Evolutionary conservation across 2,329 filamentous ascomycete genomes (phyloP).

Genomic region (Mycosphaerella sp.): DNA sequence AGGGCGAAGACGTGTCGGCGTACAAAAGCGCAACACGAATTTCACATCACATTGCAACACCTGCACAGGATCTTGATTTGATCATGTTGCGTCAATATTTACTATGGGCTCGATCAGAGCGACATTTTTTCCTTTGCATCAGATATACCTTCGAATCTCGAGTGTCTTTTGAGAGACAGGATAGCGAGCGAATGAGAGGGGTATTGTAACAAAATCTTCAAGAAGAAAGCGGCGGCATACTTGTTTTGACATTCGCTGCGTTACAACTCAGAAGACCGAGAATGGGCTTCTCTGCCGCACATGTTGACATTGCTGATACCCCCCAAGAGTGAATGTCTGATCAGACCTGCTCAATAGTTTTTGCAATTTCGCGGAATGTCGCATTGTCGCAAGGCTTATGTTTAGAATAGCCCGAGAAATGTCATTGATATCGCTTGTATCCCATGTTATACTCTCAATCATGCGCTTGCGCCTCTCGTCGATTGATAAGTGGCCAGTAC

Average conservation of each 20-base stretch:
- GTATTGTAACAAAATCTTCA: constrained; percentile 16
- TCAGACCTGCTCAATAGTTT: constrained; percentile 6
- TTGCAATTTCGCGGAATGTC: background rate
- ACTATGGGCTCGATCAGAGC: constrained; percentile 4
- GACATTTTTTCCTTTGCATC: constrained; percentile 5
- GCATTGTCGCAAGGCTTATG: background rate
- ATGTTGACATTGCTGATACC: constrained; percentile 20
- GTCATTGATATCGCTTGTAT: background rate
- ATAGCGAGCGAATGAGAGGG: background rate
- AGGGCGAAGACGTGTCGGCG: constrained; percentile 10
- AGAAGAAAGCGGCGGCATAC: constrained; percentile 12
- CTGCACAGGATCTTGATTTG: constrained; percentile 21
- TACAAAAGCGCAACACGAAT: constrained; percentile 8
- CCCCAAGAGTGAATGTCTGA: constrained; percentile 14
- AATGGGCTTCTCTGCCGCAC: constrained; percentile 5
- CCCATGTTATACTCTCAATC: background rate
- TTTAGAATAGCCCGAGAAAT: constrained; percentile 1
- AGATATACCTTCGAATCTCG: background rate
- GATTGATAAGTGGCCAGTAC: too few relatives aligned
- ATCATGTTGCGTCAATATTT: constrained; percentile 8
- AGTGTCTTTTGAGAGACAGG: background rate
- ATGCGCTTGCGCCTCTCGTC: too few relatives aligned
- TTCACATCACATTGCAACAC: background rate
- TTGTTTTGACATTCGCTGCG: constrained; percentile 9
- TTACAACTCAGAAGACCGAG: background rate